Conservation (phyloP, 768 basidiomycete species). For the Coprinellus micaceus region DNA sequence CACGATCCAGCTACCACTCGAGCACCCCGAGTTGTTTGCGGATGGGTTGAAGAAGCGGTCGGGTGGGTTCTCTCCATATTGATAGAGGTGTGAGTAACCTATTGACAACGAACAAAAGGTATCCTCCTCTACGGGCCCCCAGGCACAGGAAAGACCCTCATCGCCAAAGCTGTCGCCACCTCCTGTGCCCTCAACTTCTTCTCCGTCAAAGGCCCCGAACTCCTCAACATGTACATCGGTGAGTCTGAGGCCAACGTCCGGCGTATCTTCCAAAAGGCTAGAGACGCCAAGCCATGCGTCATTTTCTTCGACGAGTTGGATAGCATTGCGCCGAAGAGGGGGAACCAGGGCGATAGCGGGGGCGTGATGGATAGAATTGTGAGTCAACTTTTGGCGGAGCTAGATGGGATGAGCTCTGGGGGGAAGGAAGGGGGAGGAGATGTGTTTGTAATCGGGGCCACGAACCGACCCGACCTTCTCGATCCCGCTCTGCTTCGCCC, state of each 20-base stretch:
- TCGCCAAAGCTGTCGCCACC: conserved; percentile 95
- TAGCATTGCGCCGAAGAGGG: conserved; percentile 90
- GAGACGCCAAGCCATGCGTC: conserved; percentile 91
- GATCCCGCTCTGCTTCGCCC: conserved; percentile 88
- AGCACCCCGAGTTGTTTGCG: conserved; percentile 85
- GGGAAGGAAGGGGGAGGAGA: conserved; percentile 61
- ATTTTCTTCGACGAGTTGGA: conserved; percentile 98
- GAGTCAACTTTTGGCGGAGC: conserved; percentile 87
- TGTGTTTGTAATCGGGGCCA: conserved; percentile 94
- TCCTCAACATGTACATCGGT: conserved; percentile 98
- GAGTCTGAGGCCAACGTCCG: conserved; percentile 98
- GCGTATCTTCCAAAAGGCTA: conserved; percentile 83
- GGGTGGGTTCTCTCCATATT: conserved; percentile 42
- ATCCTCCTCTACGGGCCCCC: conserved; percentile 93
- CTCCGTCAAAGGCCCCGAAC: conserved; percentile 94
- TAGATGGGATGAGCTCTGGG: conserved; percentile 84
- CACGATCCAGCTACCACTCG: conserved; percentile 89
- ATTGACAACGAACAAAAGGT: conserved; percentile 40
- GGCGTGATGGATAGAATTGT: conserved; percentile 99
- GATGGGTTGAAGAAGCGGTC: conserved; percentile 94
- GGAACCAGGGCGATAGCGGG: conserved; percentile 93
- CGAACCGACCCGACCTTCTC: conserved; percentile 88
- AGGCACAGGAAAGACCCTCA: conserved; percentile 91
- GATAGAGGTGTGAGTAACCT: neutral
- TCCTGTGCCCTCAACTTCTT: conserved; percentile 94